These are phyloP conservation scores for Tothia fuscella DNA, from an alignment of 2,329 filamentous ascomycete genomes.

Conservation along the genomic window DNA sequence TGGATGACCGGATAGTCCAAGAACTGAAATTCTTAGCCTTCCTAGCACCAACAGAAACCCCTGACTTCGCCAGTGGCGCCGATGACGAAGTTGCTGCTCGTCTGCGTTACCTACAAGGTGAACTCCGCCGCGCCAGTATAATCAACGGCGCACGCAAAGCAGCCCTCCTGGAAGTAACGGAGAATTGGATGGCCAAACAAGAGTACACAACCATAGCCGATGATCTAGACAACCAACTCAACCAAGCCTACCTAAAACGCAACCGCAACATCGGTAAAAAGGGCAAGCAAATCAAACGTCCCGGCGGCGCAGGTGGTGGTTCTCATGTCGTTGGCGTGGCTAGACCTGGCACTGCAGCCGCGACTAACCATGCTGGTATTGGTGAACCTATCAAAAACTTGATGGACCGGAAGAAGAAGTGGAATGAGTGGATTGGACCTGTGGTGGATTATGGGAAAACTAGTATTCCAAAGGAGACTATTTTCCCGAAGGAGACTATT, in stretches of 20 bases:
- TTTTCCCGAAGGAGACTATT: conserved; percentile 68
- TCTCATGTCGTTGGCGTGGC: conserved; percentile 40
- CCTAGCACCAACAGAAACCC: conserved; percentile 53
- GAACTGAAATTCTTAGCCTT: conserved; percentile 88
- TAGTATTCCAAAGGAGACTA: conserved; percentile 60
- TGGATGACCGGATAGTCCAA: conserved; percentile 83
- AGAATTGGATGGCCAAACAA: conserved; percentile 88
- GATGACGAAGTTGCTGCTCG: conserved; percentile 92
- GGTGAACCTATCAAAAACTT: conserved; percentile 83
- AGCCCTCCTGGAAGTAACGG: conserved; percentile 72
- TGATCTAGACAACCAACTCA: conserved; percentile 88
- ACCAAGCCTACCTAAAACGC: conserved; percentile 89
- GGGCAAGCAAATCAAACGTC: conserved; percentile 72
- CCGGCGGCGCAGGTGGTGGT: conserved; percentile 62
- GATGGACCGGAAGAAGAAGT: conserved; percentile 81
- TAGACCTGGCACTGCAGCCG: conserved; percentile 49
- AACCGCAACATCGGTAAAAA: conserved; percentile 89
- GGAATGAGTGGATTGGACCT: conserved; percentile 82
- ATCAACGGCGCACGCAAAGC: conserved; percentile 86
- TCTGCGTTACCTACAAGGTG: conserved; percentile 70
- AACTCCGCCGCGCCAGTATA: conserved; percentile 71
- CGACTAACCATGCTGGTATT: conserved; percentile 61
- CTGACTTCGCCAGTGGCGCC: conserved; percentile 78
- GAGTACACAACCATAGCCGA: conserved; percentile 96
- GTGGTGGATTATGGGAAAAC: conserved; percentile 79